Evolutionary conservation across 495 filamentous ascomycete species (phyloP), one percentile per base, ranked within the genome.

Genomic region (Aspergillus taichungensis): DNA sequence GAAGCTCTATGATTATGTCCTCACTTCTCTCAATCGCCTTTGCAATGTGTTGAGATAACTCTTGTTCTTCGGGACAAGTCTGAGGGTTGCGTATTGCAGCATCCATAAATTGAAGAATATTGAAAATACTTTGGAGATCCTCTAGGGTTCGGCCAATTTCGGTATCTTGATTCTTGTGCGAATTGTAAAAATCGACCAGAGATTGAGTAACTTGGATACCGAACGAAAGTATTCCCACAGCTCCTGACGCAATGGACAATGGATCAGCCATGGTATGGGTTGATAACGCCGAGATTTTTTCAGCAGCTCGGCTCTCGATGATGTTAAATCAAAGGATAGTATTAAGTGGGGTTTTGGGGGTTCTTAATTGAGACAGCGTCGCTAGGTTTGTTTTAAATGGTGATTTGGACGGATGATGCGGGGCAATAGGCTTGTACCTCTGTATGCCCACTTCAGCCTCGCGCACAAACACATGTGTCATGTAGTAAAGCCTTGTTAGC

Each of bases 1-100:
- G 47, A 3, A 68, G 51, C 41, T 66, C 62, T 1, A 30, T 46
- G 33, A 69, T 61, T 37, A 53, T 46, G 8, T 56, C 53, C 2
- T 53, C 43, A 42, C 64, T 66, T 14, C 35, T 42, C 31, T 46
- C 32, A 24, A 55, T 41, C 0, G 50, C 45, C 6, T 42, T 46
- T 24, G 56, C 53, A 34, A 65, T 47, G 30, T 49, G 53, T 34
- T 36, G 46, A 8, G 61, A 29, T 33, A 67, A 40, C 41, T 46
- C 47, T 45, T 47, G 30, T 13, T 60, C 41, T 27, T 61, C 44
- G 14, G 35, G 18, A 41, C 41, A 49, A n/a, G 54, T 50, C 9
- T 13, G 47, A 42, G 57, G 59, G 39, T 42, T 13, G 13, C 43
- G n/a, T 7, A 64, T 13, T 9, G 57, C 42, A 33, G 18, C 37